These are phyloP conservation scores for Botrytis tulipae DNA, from an alignment of 2,329 filamentous ascomycete genomes.

Conservation along the genomic window DNA sequence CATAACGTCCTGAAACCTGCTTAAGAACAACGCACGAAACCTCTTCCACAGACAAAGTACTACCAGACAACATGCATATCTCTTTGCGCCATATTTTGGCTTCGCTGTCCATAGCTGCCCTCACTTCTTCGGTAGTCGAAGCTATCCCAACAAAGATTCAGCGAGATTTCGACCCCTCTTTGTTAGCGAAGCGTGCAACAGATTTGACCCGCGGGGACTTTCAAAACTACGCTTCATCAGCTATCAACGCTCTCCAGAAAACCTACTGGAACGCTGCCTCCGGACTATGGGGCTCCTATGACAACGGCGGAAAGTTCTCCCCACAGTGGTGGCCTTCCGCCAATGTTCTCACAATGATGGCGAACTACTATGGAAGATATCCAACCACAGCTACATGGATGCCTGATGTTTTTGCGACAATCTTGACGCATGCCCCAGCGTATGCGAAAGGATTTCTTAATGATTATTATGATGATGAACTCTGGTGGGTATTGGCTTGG, in stretches of 20 bases:
- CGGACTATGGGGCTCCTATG: slow-evolving; percentile 56
- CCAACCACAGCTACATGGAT: slow-evolving; percentile 21
- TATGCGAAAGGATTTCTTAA: slow-evolving; percentile 43
- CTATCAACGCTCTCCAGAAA: slow-evolving; percentile 16
- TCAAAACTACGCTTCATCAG: slow-evolving; percentile 16
- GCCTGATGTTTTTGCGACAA: slow-evolving; percentile 21
- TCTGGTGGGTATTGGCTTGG: slow-evolving; percentile 63
- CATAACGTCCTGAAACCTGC: not conserved
- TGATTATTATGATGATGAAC: slow-evolving; percentile 58
- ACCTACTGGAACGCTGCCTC: slow-evolving; percentile 51
- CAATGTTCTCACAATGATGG: slow-evolving; percentile 63
- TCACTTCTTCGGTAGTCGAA: not conserved
- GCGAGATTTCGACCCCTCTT: not conserved
- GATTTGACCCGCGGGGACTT: not conserved
- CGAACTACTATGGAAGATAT: slow-evolving; percentile 46
- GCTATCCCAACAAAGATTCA: not conserved
- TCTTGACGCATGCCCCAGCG: slow-evolving; percentile 30
- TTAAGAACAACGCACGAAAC: not conserved
- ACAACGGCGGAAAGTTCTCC: slow-evolving; percentile 58
- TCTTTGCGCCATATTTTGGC: not conserved
- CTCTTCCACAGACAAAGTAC: not conserved
- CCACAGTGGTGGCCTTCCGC: slow-evolving; percentile 71
- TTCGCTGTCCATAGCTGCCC: not conserved
- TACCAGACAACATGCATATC: slow-evolving; percentile 6
- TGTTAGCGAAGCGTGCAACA: not conserved